Evolutionary conservation across 208 protist genomes (phyloP).

Genomic region (Herpetomonas muscarum): DNA sequence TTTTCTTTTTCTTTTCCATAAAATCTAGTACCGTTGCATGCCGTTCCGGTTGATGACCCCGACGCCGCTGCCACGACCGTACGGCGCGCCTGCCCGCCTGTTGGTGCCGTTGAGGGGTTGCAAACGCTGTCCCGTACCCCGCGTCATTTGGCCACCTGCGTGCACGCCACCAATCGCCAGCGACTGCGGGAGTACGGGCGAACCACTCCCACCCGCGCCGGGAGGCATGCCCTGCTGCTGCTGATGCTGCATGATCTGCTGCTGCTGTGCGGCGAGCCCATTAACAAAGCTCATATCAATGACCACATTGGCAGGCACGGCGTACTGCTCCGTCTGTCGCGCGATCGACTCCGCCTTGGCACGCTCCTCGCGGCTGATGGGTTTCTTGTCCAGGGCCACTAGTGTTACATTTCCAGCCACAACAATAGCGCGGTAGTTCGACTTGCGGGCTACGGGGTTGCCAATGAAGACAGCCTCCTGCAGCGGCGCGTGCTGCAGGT

Average conservation of each 20-base stretch:
- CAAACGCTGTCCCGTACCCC: not conserved
- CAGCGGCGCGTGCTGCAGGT: slow-evolving; percentile 40
- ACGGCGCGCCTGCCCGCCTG: not conserved
- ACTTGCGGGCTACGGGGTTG: slow-evolving; percentile 79
- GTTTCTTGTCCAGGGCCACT: slow-evolving; percentile 43
- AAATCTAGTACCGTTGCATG: not conserved
- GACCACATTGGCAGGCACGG: slow-evolving; percentile 63
- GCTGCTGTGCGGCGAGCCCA: not conserved
- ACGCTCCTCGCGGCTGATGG: slow-evolving; percentile 71
- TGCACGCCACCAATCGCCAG: not conserved
- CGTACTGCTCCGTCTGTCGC: slow-evolving; percentile 31
- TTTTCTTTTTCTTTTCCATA: too few relatives aligned
- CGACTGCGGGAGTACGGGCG: not conserved
- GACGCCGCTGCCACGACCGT: slow-evolving; percentile 1
- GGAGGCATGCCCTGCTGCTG: not conserved
- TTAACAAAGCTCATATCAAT: slow-evolving; percentile 62
- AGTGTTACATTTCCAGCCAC: slow-evolving; percentile 41
- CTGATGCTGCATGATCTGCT: too few relatives aligned
- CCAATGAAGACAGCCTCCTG: slow-evolving; percentile 37
- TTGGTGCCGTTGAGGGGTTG: slow-evolving; percentile 4
- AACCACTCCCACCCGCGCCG: not conserved
- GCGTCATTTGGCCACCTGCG: too few relatives aligned
- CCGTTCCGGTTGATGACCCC: not conserved
- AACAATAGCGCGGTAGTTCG: slow-evolving; percentile 57
- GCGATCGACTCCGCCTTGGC: slow-evolving; percentile 44